Evolutionary conservation across 257 asterid genomes (phyloP).

Genomic region (Nicotiana attenuata): DNA sequence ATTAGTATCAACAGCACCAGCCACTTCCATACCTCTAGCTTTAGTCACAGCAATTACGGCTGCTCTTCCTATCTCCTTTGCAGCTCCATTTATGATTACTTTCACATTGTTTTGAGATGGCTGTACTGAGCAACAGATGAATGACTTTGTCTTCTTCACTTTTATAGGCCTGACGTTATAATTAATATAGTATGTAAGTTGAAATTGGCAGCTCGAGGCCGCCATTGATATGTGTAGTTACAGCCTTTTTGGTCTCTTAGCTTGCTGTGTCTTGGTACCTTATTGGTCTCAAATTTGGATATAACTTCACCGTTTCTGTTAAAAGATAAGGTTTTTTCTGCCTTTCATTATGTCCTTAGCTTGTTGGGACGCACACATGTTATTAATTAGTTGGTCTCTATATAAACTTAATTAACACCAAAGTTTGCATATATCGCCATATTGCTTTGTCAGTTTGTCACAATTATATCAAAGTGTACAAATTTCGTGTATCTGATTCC

Average conservation of each 20-base stretch:
- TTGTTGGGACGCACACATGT: neutral
- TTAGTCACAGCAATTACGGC: constrained; percentile 80
- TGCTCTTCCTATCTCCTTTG: constrained; percentile 83
- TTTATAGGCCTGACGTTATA: neutral
- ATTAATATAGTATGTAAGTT: constrained; percentile 16
- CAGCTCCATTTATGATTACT: constrained; percentile 88
- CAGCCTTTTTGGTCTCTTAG: neutral
- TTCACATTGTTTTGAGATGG: constrained; percentile 57
- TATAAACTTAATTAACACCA: neutral
- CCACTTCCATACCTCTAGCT: constrained; percentile 91
- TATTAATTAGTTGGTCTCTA: neutral
- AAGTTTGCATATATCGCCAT: neutral
- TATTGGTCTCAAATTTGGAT: neutral
- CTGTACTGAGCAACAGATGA: constrained; percentile 46
- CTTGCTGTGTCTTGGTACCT: too few species aligned
- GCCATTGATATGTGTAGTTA: constrained; percentile 26
- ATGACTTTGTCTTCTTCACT: constrained; percentile 6
- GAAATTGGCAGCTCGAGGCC: constrained; percentile 48
- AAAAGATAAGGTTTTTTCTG: constrained; percentile 9
- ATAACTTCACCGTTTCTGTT: neutral
- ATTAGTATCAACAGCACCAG: constrained; percentile 77
- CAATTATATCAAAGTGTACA: neutral
- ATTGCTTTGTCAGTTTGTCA: neutral
- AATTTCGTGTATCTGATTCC: neutral
- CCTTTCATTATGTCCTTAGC: neutral